A percentile compares a stretch with the other conserved stretches of the same genome.
Evolutionary conservation across 2,329 filamentous ascomycete genomes (phyloP).

Genomic region (Cadophora sp.): DNA sequence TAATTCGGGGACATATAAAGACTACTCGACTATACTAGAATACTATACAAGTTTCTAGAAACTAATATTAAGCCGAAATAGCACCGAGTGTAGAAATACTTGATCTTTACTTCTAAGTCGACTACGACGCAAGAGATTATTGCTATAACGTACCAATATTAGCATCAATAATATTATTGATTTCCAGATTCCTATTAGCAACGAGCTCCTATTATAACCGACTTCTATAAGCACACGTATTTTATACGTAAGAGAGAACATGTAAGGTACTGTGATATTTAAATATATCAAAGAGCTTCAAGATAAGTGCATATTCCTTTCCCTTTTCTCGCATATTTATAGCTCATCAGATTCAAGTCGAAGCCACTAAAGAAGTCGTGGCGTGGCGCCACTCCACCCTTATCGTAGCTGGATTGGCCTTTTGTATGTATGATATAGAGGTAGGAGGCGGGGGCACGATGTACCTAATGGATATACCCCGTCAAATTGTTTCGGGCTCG

Average conservation of each 20-base stretch:
- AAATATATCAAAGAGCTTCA: background rate
- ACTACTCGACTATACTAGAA: background rate
- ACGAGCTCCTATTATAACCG: background rate
- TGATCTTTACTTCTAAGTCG: background rate
- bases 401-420: background rate
- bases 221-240: background rate
- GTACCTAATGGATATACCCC: background rate
- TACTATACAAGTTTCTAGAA: background rate
- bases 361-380: background rate
- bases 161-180: background rate
- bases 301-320: background rate
- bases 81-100: background rate
- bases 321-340: background rate
- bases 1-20: background rate
- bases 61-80: background rate
- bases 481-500: slow-evolving; percentile 1
- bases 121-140: background rate
- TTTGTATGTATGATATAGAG: background rate
- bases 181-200: background rate
- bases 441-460: background rate
- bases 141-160: background rate
- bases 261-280: background rate
- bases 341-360: background rate
- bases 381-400: background rate
- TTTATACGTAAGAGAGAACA: background rate